Evolutionary conservation across 75 land plant species (phyloP).

Genomic region (Sequoiadendron giganteum): DNA sequence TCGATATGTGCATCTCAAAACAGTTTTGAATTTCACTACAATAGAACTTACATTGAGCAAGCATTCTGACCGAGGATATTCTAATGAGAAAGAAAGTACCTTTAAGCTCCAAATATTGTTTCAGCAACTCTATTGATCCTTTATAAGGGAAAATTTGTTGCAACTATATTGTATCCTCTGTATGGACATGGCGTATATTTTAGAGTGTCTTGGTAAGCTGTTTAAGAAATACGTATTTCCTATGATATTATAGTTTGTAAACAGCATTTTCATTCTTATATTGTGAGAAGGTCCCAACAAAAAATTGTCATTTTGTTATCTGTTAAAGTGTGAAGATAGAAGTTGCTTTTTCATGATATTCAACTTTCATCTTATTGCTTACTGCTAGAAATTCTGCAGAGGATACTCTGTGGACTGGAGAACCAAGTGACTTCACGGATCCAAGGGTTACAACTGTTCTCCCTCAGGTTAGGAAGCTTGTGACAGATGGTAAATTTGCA

Average conservation of each 20-base stretch:
- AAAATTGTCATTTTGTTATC: neutral
- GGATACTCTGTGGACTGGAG: constrained; percentile 89
- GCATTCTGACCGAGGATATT: neutral
- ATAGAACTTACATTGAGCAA: neutral
- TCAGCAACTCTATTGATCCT: neutral
- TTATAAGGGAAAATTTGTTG: neutral
- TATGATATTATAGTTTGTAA: neutral
- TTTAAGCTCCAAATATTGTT: neutral
- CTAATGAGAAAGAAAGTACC: neutral
- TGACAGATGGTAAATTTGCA: constrained; percentile 52
- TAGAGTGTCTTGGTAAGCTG: neutral
- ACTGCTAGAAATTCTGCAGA: constrained; percentile 33
- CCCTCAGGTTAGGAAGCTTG: constrained; percentile 72
- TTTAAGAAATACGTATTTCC: neutral
- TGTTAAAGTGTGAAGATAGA: neutral
- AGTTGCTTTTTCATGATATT: neutral
- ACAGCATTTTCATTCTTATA: neutral
- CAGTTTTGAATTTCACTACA: neutral
- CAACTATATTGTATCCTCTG: neutral
- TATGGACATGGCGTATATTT: neutral
- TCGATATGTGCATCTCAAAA: neutral
- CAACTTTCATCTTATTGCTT: neutral
- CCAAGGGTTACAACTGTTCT: constrained; percentile 51
- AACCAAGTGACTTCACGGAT: constrained; percentile 71
- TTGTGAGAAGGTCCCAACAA: neutral